Evolutionary conservation across 441 rosid species (phyloP).

Genomic region (Kokia cookei): DNA sequence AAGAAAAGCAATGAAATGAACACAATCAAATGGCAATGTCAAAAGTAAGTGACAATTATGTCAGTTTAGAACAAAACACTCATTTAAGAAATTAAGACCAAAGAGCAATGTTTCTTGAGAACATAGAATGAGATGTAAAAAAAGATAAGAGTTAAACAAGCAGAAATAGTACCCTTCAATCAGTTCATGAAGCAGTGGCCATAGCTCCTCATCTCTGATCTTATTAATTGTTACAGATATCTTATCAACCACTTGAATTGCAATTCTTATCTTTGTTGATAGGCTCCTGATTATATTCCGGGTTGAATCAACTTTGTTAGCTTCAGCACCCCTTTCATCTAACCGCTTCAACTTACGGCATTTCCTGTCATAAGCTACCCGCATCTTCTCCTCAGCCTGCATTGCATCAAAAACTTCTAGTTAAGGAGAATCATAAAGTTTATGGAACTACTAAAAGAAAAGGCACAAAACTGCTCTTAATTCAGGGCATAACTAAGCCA

Average conservation of each 20-base stretch:
- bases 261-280: slow-evolving; percentile 79
- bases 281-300: slow-evolving; percentile 46
- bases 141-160: neutral
- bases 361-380: slow-evolving; percentile 70
- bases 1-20: neutral
- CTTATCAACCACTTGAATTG: slow-evolving; percentile 87
- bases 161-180: slow-evolving; percentile 67
- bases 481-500: neutral
- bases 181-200: slow-evolving; percentile 85
- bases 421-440: neutral
- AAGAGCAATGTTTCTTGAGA: neutral
- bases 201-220: slow-evolving; percentile 92
- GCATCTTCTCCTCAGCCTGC: slow-evolving; percentile 89
- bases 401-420: slow-evolving; percentile 4
- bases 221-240: slow-evolving; percentile 75
- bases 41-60: neutral
- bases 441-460: neutral
- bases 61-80: neutral
- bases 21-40: neutral
- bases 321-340: slow-evolving; percentile 80
- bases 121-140: neutral
- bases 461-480: neutral
- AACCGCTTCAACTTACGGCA: slow-evolving; percentile 61
- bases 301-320: slow-evolving; percentile 56
- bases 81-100: neutral